Evolutionary conservation across 1,284 basidiomycete species (phyloP), one percentile per base, ranked within the genome.

Genomic region (Testicularia cyperi): DNA sequence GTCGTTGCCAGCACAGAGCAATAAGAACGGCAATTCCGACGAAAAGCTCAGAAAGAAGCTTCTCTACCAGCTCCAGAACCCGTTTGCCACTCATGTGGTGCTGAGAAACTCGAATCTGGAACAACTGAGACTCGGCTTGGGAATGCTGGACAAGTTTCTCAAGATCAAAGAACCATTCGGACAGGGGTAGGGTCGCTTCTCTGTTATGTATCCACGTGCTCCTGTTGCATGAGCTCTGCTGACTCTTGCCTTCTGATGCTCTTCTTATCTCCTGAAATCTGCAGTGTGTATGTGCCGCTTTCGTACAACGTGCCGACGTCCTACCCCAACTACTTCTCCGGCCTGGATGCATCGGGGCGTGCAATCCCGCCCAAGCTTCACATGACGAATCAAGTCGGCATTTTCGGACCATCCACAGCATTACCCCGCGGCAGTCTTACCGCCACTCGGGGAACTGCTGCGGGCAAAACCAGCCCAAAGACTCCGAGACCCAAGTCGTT

Each of bases 261-360:
- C n/a, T n/a, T n/a, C n/a, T n/a, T n/a, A n/a, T n/a, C n/a, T n/a
- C n/a, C n/a, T n/a, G n/a, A n/a, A n/a, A n/a, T n/a, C n/a, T n/a
- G n/a, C n/a, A n/a, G 48, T 2, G 38, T 57, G 9, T 69, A 61
- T 36, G 40, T 63, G 6, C 57, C 63, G 6, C 53, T 61, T 25
- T 61, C 68, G 18, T 72, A 64, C 54, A 63, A 65, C 34, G 20
- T 65, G 0, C 53, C 40, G 15, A 54, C 53, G 8, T 58, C 61
- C 10, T 68, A 58, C 38, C 68, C 70, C 3, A 49, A 51, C 33
- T 48, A 60, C 28, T 69, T 69, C 37, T 44, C 43, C 22, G 28
- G 36, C 13, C 54, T 69, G 28, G 61, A 62, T 9, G 23, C 16
- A 18, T 14, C 12, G 20, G 12, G 5, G 13, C 14, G 2, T 13